Percentiles rank a stretch among this genome's conserved stretches.
These are phyloP conservation scores for Buxus sempervirens DNA, from an alignment of 164 flowering plant genomes.

Conservation along the genomic window DNA sequence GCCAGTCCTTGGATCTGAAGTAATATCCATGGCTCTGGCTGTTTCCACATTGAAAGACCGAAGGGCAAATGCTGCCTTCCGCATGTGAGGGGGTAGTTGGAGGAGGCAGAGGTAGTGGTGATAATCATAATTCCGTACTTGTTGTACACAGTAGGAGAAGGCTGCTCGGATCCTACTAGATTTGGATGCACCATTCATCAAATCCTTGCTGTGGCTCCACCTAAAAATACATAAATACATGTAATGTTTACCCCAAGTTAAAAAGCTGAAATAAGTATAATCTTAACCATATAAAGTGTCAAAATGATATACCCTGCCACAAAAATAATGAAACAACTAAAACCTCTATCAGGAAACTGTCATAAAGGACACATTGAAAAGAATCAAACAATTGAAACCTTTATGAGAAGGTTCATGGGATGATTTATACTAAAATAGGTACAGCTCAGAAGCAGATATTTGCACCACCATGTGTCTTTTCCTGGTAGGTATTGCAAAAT, in stretches of 20 bases:
- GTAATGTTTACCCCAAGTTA: neutral
- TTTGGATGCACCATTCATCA: slow-evolving; percentile 58
- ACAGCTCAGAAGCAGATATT: too few species aligned
- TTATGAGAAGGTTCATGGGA: too few species aligned
- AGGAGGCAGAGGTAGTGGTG: slow-evolving; percentile 97
- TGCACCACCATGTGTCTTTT: too few species aligned
- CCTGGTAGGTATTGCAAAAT: too few species aligned
- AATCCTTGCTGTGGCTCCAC: slow-evolving; percentile 13
- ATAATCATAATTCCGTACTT: slow-evolving; percentile 92
- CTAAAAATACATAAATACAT: slow-evolving; percentile 8
- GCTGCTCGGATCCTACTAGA: slow-evolving; percentile 61
- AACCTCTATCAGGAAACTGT: too few species aligned
- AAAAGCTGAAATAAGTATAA: neutral
- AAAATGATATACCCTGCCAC: too few species aligned
- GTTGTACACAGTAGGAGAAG: slow-evolving; percentile 90
- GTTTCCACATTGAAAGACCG: slow-evolving; percentile 98
- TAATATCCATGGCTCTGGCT: slow-evolving; percentile 89
- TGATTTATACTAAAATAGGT: too few species aligned
- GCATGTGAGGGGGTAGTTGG: slow-evolving; percentile 75
- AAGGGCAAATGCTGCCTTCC: slow-evolving; percentile 86
- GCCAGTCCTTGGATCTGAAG: slow-evolving; percentile 92
- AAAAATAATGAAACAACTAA: too few species aligned
- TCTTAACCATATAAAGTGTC: too few species aligned
- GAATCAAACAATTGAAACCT: too few species aligned
- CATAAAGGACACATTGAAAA: too few species aligned